These are phyloP conservation scores for Microthlaspi erraticum DNA, from an alignment of 345 rosid species.

Conservation along the genomic window DNA sequence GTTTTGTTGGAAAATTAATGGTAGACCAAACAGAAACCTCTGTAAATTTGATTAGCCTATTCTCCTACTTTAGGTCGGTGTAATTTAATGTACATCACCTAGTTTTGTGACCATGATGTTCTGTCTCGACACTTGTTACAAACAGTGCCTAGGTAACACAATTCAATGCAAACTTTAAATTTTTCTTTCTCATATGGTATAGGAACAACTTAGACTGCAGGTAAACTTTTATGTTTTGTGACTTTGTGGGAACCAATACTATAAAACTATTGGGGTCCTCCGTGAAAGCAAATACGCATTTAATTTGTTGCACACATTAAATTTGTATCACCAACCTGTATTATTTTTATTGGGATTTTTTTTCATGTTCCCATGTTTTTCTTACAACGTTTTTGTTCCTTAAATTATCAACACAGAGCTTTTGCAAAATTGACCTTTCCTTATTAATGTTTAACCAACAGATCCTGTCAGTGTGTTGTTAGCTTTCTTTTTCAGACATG, in stretches of 20 bases:
- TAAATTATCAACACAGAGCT: not conserved
- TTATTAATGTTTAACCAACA: constrained; percentile 11
- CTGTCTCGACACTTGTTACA: not conserved
- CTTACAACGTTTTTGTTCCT: not conserved
- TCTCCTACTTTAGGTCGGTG: constrained; percentile 17
- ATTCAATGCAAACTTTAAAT: constrained; percentile 2
- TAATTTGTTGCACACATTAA: not conserved
- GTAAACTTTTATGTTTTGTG: constrained; percentile 1
- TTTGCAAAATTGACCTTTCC: not conserved
- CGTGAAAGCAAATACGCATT: not conserved
- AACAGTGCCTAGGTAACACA: not conserved
- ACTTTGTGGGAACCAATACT: constrained; percentile 6
- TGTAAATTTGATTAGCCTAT: not conserved
- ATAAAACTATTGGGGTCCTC: not conserved
- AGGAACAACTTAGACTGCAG: constrained; percentile 4
- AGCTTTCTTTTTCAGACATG: not conserved
- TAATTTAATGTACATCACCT: constrained; percentile 8
- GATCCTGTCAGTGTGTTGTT: not conserved
- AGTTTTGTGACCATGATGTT: constrained; percentile 19
- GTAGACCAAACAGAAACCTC: not conserved
- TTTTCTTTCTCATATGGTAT: not conserved
- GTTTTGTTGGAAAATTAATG: no score
- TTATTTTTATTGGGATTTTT: not conserved
- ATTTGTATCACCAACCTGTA: not conserved
- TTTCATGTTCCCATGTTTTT: not conserved